These are phyloP conservation scores for Phialemoniopsis sp. DNA, from an alignment of 2,329 filamentous ascomycete species.

Conservation along the genomic window DNA sequence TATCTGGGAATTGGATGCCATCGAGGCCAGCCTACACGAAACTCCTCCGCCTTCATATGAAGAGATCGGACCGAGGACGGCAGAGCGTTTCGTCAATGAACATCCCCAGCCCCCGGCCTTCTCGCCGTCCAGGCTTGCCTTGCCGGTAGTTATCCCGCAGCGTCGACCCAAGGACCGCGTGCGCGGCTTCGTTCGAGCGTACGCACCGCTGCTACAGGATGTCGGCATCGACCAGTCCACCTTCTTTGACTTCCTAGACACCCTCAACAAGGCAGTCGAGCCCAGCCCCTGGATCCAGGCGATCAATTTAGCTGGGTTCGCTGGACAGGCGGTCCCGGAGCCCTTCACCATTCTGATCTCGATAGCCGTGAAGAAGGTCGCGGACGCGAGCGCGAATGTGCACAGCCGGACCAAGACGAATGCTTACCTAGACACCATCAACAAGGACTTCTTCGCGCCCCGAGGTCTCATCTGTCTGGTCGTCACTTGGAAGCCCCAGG, in stretches of 20 bases:
- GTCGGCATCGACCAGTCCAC: slow-evolving; percentile 15
- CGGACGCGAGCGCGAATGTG: slow-evolving; percentile 19
- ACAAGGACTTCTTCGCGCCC: slow-evolving; percentile 23
- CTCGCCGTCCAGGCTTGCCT: slow-evolving; percentile 17
- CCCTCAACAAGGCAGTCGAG: slow-evolving; percentile 26
- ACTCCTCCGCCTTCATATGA: no score
- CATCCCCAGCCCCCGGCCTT: neutral
- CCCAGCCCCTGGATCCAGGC: slow-evolving; percentile 32
- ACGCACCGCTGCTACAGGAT: slow-evolving; percentile 41
- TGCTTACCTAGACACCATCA: slow-evolving; percentile 20
- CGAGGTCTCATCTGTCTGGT: slow-evolving; percentile 34
- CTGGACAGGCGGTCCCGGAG: slow-evolving; percentile 23
- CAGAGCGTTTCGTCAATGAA: no score
- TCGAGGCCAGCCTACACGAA: no score
- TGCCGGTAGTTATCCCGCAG: slow-evolving; percentile 47
- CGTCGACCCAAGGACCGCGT: slow-evolving; percentile 40
- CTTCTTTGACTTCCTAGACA: slow-evolving; percentile 28
- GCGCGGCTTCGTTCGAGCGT: slow-evolving; percentile 49
- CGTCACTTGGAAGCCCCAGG: slow-evolving; percentile 45
- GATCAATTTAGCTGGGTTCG: slow-evolving; percentile 15
- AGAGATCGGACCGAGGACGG: no score
- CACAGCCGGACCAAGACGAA: slow-evolving; percentile 15
- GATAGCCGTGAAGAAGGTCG: slow-evolving; percentile 35
- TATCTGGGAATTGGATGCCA: no score
- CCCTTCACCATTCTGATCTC: slow-evolving; percentile 36